A percentile compares a stretch with the other conserved stretches of the same genome.
These are phyloP conservation scores for Serendipita sp. DNA, from an alignment of 1,284 basidiomycete species.

Conservation along the genomic window DNA sequence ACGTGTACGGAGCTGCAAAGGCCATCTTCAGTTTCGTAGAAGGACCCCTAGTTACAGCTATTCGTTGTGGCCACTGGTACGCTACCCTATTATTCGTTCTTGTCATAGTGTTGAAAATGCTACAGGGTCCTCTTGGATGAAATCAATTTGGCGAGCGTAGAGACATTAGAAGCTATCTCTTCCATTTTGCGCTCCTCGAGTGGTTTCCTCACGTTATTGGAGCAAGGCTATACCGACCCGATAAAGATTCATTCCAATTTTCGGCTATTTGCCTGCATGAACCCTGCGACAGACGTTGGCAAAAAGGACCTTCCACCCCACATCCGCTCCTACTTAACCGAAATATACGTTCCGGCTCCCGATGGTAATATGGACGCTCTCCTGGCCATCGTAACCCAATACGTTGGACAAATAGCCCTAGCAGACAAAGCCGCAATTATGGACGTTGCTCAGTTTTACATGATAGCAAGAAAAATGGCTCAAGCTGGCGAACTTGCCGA, in stretches of 20 bases:
- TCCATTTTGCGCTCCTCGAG: constrained; percentile 73
- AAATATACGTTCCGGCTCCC: constrained; percentile 87
- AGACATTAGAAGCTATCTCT: constrained; percentile 89
- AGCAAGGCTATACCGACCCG: constrained; percentile 84
- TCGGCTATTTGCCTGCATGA: constrained; percentile 98
- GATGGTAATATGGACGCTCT: constrained; percentile 88
- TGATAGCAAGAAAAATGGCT: constrained; percentile 68
- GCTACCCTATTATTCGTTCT: constrained; percentile 18
- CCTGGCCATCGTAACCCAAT: constrained; percentile 76
- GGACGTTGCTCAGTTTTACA: constrained; percentile 87
- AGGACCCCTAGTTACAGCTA: constrained; percentile 86
- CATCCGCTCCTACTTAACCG: constrained; percentile 86
- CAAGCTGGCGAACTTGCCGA: constrained; percentile 79
- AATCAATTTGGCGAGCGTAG: constrained; percentile 87
- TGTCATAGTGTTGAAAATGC: background rate
- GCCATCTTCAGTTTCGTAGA: constrained; percentile 93
- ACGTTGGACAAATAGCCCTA: constrained; percentile 73
- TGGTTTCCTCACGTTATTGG: constrained; percentile 84
- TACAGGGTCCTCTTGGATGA: constrained; percentile 90
- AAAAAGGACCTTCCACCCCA: constrained; percentile 92
- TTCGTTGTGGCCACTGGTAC: constrained; percentile 83
- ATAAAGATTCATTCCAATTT: constrained; percentile 89
- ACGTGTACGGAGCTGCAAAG: constrained; percentile 72
- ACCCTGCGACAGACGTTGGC: constrained; percentile 96
- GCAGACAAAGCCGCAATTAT: constrained; percentile 81